Evolutionary conservation across 768 basidiomycete species (phyloP).

Genomic region (Pleurotus pulmonarius): DNA sequence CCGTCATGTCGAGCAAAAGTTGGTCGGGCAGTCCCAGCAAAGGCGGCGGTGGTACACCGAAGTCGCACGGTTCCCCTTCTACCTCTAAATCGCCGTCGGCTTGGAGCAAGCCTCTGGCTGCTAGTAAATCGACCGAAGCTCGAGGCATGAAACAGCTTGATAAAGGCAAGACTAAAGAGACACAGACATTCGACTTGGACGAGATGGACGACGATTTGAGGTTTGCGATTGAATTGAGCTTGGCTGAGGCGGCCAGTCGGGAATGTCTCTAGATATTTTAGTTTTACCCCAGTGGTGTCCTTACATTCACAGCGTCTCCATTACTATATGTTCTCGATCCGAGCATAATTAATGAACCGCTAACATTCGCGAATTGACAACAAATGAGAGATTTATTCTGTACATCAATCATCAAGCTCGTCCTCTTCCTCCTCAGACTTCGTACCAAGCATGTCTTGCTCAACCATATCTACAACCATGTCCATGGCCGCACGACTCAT

Average conservation of each 20-base stretch:
- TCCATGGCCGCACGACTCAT: constrained; percentile 67
- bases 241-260: constrained; percentile 57
- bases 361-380: too few species aligned
- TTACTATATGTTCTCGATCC: too few species aligned
- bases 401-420: constrained; percentile 12
- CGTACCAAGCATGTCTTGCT: constrained; percentile 43
- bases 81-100: constrained; percentile 23
- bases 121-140: constrained; percentile 7
- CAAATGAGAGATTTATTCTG: not conserved
- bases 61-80: constrained; percentile 13
- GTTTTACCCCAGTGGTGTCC: too few species aligned
- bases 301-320: too few species aligned
- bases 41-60: constrained; percentile 10
- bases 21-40: constrained; percentile 16
- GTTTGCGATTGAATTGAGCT: constrained; percentile 66
- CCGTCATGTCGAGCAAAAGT: constrained; percentile 1
- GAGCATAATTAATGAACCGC: too few species aligned
- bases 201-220: constrained; percentile 62
- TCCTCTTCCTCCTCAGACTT: constrained; percentile 6
- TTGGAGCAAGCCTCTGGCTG: constrained; percentile 35
- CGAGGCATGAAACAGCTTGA: constrained; percentile 1
- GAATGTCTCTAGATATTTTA: too few species aligned
- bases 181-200: constrained; percentile 15
- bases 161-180: constrained; percentile 9
- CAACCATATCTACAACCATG: constrained; percentile 62